Conservation (phyloP, 352 stramenopile genomes). For the Phytopythium sindhum region DNA sequence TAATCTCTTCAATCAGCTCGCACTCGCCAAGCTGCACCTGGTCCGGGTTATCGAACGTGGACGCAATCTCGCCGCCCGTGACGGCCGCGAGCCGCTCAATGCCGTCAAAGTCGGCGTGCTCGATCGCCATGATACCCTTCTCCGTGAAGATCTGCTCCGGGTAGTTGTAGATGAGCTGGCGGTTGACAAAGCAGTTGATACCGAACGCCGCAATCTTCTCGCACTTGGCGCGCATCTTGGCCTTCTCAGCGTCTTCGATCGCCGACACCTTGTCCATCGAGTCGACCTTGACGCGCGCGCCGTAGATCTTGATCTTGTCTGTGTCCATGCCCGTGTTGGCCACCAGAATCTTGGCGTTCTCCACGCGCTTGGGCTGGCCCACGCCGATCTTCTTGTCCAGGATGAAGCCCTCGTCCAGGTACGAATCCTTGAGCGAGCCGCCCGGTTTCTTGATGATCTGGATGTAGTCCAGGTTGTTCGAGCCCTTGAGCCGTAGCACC, state of each 20-base stretch:
- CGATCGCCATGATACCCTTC: conserved; percentile 98
- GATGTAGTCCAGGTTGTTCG: conserved; percentile 97
- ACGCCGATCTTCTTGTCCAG: conserved; percentile 96
- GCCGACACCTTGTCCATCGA: conserved; percentile 98
- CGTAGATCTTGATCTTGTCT: conserved; percentile 99
- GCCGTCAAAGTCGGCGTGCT: conserved; percentile 99
- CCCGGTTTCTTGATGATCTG: conserved; percentile 99
- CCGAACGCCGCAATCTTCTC: conserved; percentile 98
- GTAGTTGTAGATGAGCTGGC: conserved; percentile 99
- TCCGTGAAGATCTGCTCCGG: conserved; percentile 98
- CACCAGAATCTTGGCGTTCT: conserved; percentile 99
- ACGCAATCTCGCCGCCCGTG: conserved; percentile 92
- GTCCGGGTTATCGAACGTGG: conserved; percentile 98
- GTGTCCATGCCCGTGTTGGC: conserved; percentile 99
- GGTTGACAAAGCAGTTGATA: conserved; percentile 99
- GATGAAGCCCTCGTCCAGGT: conserved; percentile 98
- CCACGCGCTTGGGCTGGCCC: conserved; percentile 94
- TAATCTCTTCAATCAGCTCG: conserved; percentile 98
- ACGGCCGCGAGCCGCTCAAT: conserved; percentile 98
- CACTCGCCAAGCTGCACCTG: conserved; percentile 96
- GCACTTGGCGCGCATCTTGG: conserved; percentile 98
- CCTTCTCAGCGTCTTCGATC: conserved; percentile 98
- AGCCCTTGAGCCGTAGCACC: conserved; percentile 95
- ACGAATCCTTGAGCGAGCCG: conserved; percentile 95
- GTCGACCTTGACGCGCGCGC: conserved; percentile 96